phyloP scores from a whole-genome alignment of 2,329 filamentous ascomycete species.

The Cyclaneusma minus region DNA sequence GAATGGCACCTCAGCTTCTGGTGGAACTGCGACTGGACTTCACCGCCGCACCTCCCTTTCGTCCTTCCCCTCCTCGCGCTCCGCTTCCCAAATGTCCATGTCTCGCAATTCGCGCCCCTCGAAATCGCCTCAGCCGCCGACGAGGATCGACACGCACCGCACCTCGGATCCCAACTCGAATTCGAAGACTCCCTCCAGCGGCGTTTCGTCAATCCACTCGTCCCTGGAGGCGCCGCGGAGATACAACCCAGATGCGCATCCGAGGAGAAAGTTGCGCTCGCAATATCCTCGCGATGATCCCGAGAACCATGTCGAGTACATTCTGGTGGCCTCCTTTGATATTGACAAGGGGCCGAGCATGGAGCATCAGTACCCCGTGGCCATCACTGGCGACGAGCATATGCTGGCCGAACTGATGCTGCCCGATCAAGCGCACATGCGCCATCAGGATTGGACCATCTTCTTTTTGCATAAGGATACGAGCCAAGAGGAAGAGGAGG shows the following conservation, averaged over 20 bases:
- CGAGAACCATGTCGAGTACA: constrained; percentile 97
- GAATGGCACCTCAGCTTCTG: constrained; percentile 20
- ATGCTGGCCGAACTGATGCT: constrained; percentile 98
- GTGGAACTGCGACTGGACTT: constrained; percentile 16
- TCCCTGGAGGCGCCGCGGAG: constrained; percentile 36
- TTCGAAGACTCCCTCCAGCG: constrained; percentile 43
- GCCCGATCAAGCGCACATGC: constrained; percentile 87
- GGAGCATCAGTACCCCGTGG: constrained; percentile 93
- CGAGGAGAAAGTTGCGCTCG: constrained; percentile 45
- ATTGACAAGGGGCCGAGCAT: constrained; percentile 92
- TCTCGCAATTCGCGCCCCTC: constrained; percentile 33
- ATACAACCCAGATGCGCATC: constrained; percentile 33
- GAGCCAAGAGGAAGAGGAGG: constrained; percentile 66
- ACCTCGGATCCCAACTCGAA: constrained; percentile 43
- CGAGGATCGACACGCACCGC: constrained; percentile 34
- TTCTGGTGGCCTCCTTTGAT: constrained; percentile 92
- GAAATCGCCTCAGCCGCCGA: constrained; percentile 32
- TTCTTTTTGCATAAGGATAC: constrained; percentile 97
- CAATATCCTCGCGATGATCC: constrained; percentile 60
- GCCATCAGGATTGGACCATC: constrained; percentile 96
- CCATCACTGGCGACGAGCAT: constrained; percentile 92
- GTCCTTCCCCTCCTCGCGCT: constrained; percentile 41
- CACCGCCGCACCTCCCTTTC: constrained; percentile 42
- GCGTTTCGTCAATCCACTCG: constrained; percentile 42
- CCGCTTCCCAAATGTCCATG: constrained; percentile 39